A percentile compares a stretch with the other conserved stretches of the same genome.
phyloP scores from a whole-genome alignment of 2,329 filamentous ascomycete genomes.

The Simplicillium sp. region DNA sequence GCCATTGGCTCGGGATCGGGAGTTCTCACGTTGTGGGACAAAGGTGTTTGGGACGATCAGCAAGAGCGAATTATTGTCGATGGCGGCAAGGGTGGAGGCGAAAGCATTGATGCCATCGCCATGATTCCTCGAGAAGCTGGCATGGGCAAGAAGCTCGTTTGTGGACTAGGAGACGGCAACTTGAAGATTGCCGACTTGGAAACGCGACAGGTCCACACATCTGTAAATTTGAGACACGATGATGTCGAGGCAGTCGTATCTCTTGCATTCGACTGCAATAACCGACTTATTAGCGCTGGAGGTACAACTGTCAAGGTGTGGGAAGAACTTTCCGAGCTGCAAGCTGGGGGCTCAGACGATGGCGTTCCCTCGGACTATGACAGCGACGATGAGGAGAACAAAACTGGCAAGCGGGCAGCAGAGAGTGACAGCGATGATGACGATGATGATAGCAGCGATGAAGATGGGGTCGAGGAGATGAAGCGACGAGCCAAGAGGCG shows the following conservation, averaged over 20 bases:
- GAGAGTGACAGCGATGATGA: constrained; percentile 37
- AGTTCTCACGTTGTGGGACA: constrained; percentile 87
- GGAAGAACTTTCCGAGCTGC: constrained; percentile 62
- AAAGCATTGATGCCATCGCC: constrained; percentile 72
- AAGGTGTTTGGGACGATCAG: constrained; percentile 90
- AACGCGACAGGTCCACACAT: constrained; percentile 59
- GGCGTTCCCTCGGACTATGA: constrained; percentile 39
- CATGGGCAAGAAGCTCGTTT: constrained; percentile 63
- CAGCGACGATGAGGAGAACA: constrained; percentile 27
- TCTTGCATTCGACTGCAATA: constrained; percentile 74
- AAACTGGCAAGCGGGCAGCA: constrained; percentile 35
- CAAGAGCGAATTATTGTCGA: constrained; percentile 80
- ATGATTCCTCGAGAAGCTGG: constrained; percentile 62
- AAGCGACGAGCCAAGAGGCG: constrained; percentile 35
- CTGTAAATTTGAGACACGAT: constrained; percentile 59
- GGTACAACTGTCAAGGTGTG: constrained; percentile 84
- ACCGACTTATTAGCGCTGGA: constrained; percentile 82
- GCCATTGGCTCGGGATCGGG: constrained; percentile 70
- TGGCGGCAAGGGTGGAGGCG: constrained; percentile 50
- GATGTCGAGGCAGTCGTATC: constrained; percentile 79
- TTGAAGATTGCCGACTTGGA: constrained; percentile 71
- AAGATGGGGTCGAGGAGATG: constrained; percentile 23
- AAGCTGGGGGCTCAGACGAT: constrained; percentile 31
- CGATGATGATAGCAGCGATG: constrained; percentile 22
- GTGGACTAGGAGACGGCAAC: constrained; percentile 73